A percentile compares a stretch with the other conserved stretches of the same genome.
phyloP scores from a whole-genome alignment of 495 filamentous ascomycete genomes.

The Tuber indicum region DNA sequence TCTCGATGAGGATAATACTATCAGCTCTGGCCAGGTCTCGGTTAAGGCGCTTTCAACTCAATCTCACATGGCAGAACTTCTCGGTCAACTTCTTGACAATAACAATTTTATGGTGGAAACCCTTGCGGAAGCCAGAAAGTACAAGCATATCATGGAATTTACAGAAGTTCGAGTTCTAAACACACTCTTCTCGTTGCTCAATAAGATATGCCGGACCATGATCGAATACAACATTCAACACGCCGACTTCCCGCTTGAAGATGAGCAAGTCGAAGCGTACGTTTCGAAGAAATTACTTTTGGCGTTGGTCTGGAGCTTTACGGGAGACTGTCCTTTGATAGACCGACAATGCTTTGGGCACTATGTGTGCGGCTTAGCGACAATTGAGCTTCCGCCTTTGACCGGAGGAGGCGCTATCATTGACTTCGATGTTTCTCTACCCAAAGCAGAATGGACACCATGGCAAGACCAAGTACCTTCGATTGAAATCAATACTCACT shows the following conservation, averaged over 20 bases:
- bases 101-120: slow-evolving; percentile 71
- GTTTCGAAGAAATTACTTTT: slow-evolving; percentile 88
- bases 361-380: slow-evolving; percentile 68
- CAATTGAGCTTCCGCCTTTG: slow-evolving; percentile 71
- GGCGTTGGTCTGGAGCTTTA: slow-evolving; percentile 86
- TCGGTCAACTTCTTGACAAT: slow-evolving; percentile 65
- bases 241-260: slow-evolving; percentile 82
- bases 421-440: slow-evolving; percentile 85
- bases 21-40: slow-evolving; percentile 69
- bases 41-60: slow-evolving; percentile 71
- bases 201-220: slow-evolving; percentile 82
- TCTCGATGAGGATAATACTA: slow-evolving; percentile 78
- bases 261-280: slow-evolving; percentile 80
- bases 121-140: slow-evolving; percentile 66
- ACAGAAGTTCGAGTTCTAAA: slow-evolving; percentile 82
- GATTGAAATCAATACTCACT: slow-evolving; percentile 96
- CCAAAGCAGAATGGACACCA: slow-evolving; percentile 75
- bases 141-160: slow-evolving; percentile 97
- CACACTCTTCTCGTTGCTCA: slow-evolving; percentile 89
- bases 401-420: slow-evolving; percentile 70
- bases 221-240: slow-evolving; percentile 95
- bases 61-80: slow-evolving; percentile 64
- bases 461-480: slow-evolving; percentile 93
- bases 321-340: slow-evolving; percentile 81
- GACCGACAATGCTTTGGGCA: slow-evolving; percentile 88